These are phyloP conservation scores for Xanthoparmelia taractica DNA, from an alignment of 495 filamentous ascomycete species.

Conservation along the genomic window DNA sequence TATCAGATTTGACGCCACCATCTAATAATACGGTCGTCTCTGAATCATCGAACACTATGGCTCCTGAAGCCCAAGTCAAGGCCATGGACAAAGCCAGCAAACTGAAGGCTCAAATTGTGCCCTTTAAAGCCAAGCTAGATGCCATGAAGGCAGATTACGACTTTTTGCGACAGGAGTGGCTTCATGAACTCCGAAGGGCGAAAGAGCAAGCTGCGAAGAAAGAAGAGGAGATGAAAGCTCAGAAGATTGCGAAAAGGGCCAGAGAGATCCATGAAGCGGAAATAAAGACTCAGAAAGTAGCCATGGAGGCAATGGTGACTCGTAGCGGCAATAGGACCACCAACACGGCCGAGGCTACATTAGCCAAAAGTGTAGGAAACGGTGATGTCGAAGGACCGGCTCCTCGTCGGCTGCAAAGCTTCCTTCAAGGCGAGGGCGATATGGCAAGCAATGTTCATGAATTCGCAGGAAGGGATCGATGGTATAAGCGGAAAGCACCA, in stretches of 20 bases:
- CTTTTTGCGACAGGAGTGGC: slow-evolving; percentile 14
- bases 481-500: slow-evolving; percentile 32
- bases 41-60: neutral
- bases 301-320: slow-evolving; percentile 29
- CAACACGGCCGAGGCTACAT: neutral
- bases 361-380: neutral
- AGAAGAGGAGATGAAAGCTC: slow-evolving; percentile 37
- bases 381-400: slow-evolving; percentile 2
- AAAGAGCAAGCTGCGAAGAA: slow-evolving; percentile 28
- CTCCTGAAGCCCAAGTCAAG: slow-evolving; percentile 1
- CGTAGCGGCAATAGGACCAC: slow-evolving; percentile 18
- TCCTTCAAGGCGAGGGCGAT: slow-evolving; percentile 31
- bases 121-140: slow-evolving; percentile 21
- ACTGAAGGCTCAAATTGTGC: slow-evolving; percentile 26
- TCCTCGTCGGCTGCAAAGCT: slow-evolving; percentile 17
- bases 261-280: slow-evolving; percentile 24
- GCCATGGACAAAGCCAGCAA: slow-evolving; percentile 4
- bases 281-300: slow-evolving; percentile 20
- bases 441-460: slow-evolving; percentile 29
- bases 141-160: slow-evolving; percentile 19
- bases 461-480: slow-evolving; percentile 27
- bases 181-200: slow-evolving; percentile 19
- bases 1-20: neutral
- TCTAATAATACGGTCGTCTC: neutral
- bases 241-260: slow-evolving; percentile 12